Percentiles rank a stretch among this genome's conserved stretches.
Conservation (phyloP, 78 protist species). For the Dictyostelium firmibasis region DNA sequence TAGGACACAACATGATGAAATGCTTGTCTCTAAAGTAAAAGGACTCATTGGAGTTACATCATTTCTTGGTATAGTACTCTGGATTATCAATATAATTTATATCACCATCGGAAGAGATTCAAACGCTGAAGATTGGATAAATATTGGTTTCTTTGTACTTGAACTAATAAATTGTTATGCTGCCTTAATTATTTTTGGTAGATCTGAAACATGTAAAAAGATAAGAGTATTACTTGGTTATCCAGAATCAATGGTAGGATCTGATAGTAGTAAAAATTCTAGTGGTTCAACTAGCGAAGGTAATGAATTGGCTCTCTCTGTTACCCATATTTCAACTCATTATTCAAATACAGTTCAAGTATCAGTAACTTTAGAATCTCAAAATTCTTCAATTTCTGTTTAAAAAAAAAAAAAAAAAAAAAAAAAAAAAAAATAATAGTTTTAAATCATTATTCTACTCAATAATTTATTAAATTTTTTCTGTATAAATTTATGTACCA, state of each 20-base stretch:
- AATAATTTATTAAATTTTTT: too few species aligned
- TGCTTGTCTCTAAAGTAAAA: slow-evolving; percentile 20
- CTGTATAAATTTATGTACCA: too few species aligned
- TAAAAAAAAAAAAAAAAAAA: too few species aligned
- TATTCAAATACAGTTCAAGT: background rate
- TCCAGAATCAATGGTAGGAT: slow-evolving; percentile 26
- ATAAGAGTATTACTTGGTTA: slow-evolving; percentile 18
- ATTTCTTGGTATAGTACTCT: background rate
- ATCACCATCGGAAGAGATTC: slow-evolving; percentile 8
- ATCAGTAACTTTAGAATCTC: too few species aligned
- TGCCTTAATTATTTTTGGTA: slow-evolving; percentile 10
- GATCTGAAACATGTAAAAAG: background rate
- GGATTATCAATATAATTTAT: slow-evolving; percentile 26
- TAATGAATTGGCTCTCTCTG: background rate
- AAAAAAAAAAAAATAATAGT: too few species aligned
- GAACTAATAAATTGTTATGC: slow-evolving; percentile 7
- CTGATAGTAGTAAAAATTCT: background rate
- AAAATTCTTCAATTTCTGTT: too few species aligned
- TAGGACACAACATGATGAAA: background rate
- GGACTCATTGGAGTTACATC: background rate
- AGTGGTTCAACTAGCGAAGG: background rate
- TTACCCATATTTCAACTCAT: background rate
- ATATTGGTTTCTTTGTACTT: background rate
- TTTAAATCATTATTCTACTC: too few species aligned
- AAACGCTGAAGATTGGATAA: slow-evolving; percentile 32